These are phyloP conservation scores for Fusarium sterilihyphosum DNA, from an alignment of 2,329 filamentous ascomycete genomes.

Conservation along the genomic window DNA sequence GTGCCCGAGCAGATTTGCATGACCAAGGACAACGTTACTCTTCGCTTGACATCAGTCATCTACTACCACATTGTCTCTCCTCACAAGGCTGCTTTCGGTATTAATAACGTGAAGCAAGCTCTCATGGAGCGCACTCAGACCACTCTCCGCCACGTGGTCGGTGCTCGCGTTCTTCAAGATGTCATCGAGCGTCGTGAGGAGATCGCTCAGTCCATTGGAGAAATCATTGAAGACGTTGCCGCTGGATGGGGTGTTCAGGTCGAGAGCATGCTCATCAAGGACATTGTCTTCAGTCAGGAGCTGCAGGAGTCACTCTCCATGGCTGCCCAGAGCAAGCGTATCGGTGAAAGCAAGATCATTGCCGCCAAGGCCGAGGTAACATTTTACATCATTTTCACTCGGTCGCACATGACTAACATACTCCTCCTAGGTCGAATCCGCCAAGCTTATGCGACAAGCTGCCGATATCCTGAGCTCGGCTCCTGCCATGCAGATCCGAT, in stretches of 20 bases:
- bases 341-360: slow-evolving; percentile 98
- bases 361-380: slow-evolving; percentile 85
- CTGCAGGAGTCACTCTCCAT: slow-evolving; percentile 96
- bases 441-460: slow-evolving; percentile 92
- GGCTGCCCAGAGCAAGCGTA: slow-evolving; percentile 98
- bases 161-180: slow-evolving; percentile 93
- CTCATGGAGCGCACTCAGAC: slow-evolving; percentile 98
- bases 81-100: slow-evolving; percentile 97
- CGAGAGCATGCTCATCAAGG: slow-evolving; percentile 99
- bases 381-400: background rate
- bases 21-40: slow-evolving; percentile 98
- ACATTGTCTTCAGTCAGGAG: slow-evolving; percentile 96
- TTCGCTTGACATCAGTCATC: slow-evolving; percentile 94
- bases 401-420: background rate
- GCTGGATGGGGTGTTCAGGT: slow-evolving; percentile 94
- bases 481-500: slow-evolving; percentile 97
- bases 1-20: slow-evolving; percentile 97
- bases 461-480: slow-evolving; percentile 92
- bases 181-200: slow-evolving; percentile 99
- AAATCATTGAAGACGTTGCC: slow-evolving; percentile 97
- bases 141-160: slow-evolving; percentile 94
- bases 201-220: slow-evolving; percentile 91
- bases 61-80: slow-evolving; percentile 98
- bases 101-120: slow-evolving; percentile 93
- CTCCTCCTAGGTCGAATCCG: slow-evolving; percentile 76